Base-by-base conservation (phyloP, 2,329 filamentous ascomycete genomes). In the Phaeosphaeria sp. region DNA sequence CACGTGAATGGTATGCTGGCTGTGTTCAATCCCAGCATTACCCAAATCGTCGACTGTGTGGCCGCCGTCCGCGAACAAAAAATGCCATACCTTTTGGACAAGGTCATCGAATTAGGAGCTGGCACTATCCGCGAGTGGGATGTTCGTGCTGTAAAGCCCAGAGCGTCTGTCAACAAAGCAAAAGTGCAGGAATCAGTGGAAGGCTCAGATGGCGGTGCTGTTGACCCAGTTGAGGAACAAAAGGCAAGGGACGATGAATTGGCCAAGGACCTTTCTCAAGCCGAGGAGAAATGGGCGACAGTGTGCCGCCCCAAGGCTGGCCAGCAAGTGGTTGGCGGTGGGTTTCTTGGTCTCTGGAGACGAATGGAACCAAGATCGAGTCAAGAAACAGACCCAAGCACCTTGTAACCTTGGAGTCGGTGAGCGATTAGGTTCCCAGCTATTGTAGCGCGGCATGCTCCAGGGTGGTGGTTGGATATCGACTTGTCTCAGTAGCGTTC, bases 1-100 rank as follows among this genome's bases (percentile, higher is more conserved):
- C 85, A 84, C 41, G 81, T 84, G 1, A 85, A 90, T 67, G 90
- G 88, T 0, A 79, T 85, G 9, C 79, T 94, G 30, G 81, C 90
- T 15, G 82, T 92, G 1, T 95, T 93, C 78, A 88, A 87, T 63
- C 91, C 91, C 0, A 91, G 87, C 66, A 87, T 95, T 57, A 93
- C 90, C 10, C 91, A 94, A 74, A 89, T 94, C 54, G 87, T 84
- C 42, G 83, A 87, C 5, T 90, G 89, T 57, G 79, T 89, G 25
- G 77, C 83, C 46, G 73, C 80, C 41, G 83, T 87, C 30, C 83
- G 83, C 56, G 77, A 82, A 25, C 78, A 85, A 13, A 77, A 75
- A 2, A 78, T 91, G 52, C 85, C 86, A 0, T 80, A 88, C 46
- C 74, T 82, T 23, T 75, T 88, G 9, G 87, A 90, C 41, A 83